Conservation (phyloP, 2,329 filamentous ascomycete genomes). For the Colletotrichum higginsianum region DNA sequence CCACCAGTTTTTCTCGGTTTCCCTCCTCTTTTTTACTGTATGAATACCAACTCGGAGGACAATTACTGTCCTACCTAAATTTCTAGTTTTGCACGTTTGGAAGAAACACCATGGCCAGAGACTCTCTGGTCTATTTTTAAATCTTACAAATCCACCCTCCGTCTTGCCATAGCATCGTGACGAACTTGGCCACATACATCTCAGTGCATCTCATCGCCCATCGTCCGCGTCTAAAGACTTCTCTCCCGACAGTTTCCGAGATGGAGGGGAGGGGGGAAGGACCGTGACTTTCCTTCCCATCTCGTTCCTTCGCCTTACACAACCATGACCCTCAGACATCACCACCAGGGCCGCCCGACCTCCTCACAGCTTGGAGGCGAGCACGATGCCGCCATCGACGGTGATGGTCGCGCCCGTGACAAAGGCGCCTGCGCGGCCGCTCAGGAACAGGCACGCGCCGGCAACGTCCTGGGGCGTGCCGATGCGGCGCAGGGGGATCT, state of each 20-base stretch:
- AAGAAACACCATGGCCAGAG: neutral
- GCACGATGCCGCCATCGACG: conserved; percentile 70
- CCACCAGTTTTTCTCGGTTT: neutral
- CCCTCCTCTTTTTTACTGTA: conserved; percentile 22
- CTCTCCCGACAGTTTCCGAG: no score
- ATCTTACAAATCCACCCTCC: neutral
- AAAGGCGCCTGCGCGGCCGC: conserved; percentile 76
- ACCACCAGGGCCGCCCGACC: no score
- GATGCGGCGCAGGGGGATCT: conserved; percentile 77
- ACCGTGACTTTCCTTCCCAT: no score
- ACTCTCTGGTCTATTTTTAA: neutral
- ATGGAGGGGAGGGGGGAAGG: no score
- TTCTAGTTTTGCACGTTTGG: conserved; percentile 2
- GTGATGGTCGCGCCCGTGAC: conserved; percentile 76
- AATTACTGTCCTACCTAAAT: conserved; percentile 10
- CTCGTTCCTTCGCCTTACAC: no score
- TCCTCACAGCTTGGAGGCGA: conserved; percentile 61
- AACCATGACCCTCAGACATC: no score
- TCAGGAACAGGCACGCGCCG: conserved; percentile 79
- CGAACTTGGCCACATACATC: no score
- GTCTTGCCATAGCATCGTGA: neutral
- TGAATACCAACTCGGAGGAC: conserved; percentile 34
- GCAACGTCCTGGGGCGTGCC: conserved; percentile 79
- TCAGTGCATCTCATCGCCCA: no score
- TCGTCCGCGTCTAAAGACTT: no score